Base-by-base conservation (phyloP, 345 rosid species). In the Eucalyptus regnans region DNA sequence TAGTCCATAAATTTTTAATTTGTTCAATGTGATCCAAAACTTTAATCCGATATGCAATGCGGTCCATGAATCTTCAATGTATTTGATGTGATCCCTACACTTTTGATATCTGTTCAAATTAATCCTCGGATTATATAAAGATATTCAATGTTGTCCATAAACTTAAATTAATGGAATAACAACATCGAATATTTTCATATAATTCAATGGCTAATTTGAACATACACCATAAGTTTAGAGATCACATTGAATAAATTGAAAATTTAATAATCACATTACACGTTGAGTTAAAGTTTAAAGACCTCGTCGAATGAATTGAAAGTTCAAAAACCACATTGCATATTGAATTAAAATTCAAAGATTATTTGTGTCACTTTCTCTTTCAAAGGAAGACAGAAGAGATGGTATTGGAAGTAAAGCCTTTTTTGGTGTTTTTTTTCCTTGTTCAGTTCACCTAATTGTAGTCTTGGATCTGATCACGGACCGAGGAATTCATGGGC, bases 1-100 rank as follows among this genome's bases (percentile, higher is more conserved):
- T 58, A 12, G 7, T 25, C 7, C 2, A 1, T 58, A 11, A 58
- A 23, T 25, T 25, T 51, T 25, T 23, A 4, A 58, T 25, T 58
- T 58, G 0, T 58, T 58, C 1, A 58, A 23, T 8, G 3, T 27
- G 33, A 4, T 62, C 8, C 7, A 10, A 12, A 62, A 62, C 0
- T 62, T 62, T 62, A 62, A 27, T 10, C 1, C 15, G 12, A 27
- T 27, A 29, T 62, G 8, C 1, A 62, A 62, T 62, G 1, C 2
- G 4, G 3, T 13, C 1, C 5, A 4, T 62, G 31, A 62, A 62
- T 13, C 4, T 62, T 62, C 3, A 6, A 29, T 62, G 12, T 62
- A 13, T 62, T 62, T n/a, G 13, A 29, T 2, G 2, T 62, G 18
- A 25, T 60, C n/a, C 7, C 1, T 11, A 2, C 25, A 20, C 25